Base-by-base conservation (phyloP, 495 filamentous ascomycete species). In the Xylaria longipes region DNA sequence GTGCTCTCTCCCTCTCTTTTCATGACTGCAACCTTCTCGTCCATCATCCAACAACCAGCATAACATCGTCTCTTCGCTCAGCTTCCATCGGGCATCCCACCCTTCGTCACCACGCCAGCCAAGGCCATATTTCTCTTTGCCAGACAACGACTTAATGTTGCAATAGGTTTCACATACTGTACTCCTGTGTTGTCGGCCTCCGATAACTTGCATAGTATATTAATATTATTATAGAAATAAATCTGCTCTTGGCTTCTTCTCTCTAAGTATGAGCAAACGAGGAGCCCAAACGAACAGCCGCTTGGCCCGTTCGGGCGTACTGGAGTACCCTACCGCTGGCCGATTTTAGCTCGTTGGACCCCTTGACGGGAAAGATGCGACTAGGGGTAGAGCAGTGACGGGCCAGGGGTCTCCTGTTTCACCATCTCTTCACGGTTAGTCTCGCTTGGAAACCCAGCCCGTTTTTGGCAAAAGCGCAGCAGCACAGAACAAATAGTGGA, bases 351-450 rank as follows among this genome's bases (percentile, higher is more conserved):
- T 61, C 7, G 57, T 39, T 15, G n/a, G 57, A n/a, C 29, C 33
- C 33, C 35, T 39, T 29, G 54, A 60, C 56, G 17, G 20, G 33
- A 12, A 29, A 56, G 31, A 35, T 31, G 31, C 29, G 31, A 60
- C 57, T 56, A 45, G 62, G n/a, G 60, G 60, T n/a, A 17, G 61
- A 14, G 39, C 39, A 64, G n/a, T 15, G 52, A 29, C 25, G 31
- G 27, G 8, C 27, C 45, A 70, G 58, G 68, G 45, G 33, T n/a
- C 43, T 25, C 56, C 15, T 46, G 68, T 70, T 70, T 70, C 68
- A 70, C 56, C 60, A 64, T 70, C 57, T 54, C 31, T 22, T 56
- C 46, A 7, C 41, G 46, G 68, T 70, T 70, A 70, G 68, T 43
- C 45, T 29, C 1, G 25, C 15, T 29, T 45, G 41, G 39, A 61